Evolutionary conservation across 1,139 yeast genomes (phyloP), one percentile per base, ranked within the genome.

Genomic region (Wickerhamiella infanticola): DNA sequence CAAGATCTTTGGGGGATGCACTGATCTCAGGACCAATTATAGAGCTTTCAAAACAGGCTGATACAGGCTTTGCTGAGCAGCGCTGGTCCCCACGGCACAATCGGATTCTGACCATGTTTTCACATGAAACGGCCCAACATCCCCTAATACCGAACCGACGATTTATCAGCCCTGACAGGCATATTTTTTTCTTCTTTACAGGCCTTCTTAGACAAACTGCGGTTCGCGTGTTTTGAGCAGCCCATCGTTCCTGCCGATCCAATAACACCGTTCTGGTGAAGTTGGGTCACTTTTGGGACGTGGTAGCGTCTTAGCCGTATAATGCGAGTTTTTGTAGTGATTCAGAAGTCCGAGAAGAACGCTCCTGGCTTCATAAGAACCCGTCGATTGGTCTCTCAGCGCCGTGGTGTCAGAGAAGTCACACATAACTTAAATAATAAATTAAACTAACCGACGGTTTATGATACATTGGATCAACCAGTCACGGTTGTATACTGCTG

Each of bases 351-450:
- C 70, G 48, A 69, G 72, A 72, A 44, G 51, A 61, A 51, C 40
- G n/a, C n/a, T 25, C 45, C 58, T 61, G 66, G 61, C 62, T 68
- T 63, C 64, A 63, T 72, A 74, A 74, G 79, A 74, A 73, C 78
- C 68, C 74, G 66, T 62, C 68, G 66, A 76, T 77, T 71, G 62
- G 56, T 46, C 51, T 57, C 54, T 56, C 63, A 77, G 72, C 61
- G 64, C 68, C 62, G 59, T 75, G 68, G 79, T 74, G 79, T 74
- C 79, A 74, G 78, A 70, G 70, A 66, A 63, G 65, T 62, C 64
- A 68, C 51, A 74, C 69, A 73, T 67, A 45, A 11, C 18, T 33
- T 25, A 24, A 24, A 33, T 23, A 29, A 7, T 29, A 3, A 5
- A n/a, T 47, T 48, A 57, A 3, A 62, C 55, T 3, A 59, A 31